Conservation (phyloP, 441 rosid genomes). For the Oxalis stricta region DNA sequence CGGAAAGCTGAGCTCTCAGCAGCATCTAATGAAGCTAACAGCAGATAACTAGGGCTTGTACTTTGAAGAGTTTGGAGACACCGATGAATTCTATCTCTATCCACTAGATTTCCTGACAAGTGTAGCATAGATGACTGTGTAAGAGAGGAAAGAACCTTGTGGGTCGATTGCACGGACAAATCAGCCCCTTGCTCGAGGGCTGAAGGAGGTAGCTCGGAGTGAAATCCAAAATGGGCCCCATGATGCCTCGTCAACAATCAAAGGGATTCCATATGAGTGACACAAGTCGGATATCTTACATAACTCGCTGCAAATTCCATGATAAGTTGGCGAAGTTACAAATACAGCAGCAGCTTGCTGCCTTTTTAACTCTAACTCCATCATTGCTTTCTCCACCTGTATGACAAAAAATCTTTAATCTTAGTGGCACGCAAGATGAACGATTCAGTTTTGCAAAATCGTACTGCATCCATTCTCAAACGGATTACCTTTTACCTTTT, state of each 20-base stretch:
- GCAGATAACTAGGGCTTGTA: conserved; percentile 51
- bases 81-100: conserved; percentile 28
- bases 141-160: conserved; percentile 45
- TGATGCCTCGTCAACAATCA: conserved; percentile 61
- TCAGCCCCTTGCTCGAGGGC: conserved; percentile 51
- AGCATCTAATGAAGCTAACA: conserved; percentile 53
- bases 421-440: too few species aligned
- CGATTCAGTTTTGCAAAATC: too few species aligned
- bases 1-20: conserved; percentile 46
- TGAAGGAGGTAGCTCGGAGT: conserved; percentile 32
- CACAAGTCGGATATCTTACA: conserved; percentile 29
- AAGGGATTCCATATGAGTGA: conserved; percentile 35
- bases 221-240: conserved; percentile 58
- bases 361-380: conserved; percentile 34
- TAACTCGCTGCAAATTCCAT: conserved; percentile 49
- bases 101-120: conserved; percentile 31
- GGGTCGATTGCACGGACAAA: conserved; percentile 48
- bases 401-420: not conserved
- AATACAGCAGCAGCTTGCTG: conserved; percentile 38
- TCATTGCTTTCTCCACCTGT: conserved; percentile 37
- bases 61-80: conserved; percentile 52
- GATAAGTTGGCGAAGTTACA: conserved; percentile 52
- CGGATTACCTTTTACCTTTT: too few species aligned
- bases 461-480: too few species aligned
- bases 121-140: conserved; percentile 63